phyloP scores from a whole-genome alignment of 345 rosid genomes.

The Raphanus sativus region DNA sequence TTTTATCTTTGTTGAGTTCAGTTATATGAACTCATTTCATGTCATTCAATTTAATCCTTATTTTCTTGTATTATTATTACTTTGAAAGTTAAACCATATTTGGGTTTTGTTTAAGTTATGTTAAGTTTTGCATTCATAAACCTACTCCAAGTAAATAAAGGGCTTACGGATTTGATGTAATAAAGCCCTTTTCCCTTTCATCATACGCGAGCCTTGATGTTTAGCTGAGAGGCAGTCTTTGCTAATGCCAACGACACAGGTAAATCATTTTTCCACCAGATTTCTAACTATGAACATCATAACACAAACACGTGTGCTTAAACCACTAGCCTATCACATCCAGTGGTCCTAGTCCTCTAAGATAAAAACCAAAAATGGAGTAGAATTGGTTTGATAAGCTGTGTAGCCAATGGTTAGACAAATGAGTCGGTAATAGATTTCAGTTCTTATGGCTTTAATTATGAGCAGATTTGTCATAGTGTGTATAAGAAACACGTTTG shows the following conservation, averaged over 20 bases:
- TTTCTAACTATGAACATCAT: too few relatives aligned
- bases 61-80: slow-evolving; percentile 3
- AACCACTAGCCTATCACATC: too few relatives aligned
- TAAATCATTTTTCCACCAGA: too few relatives aligned
- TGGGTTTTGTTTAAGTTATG: not conserved
- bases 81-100: not conserved
- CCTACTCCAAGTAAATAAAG: not conserved
- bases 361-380: slow-evolving; percentile 56
- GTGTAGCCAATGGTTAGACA: slow-evolving; percentile 57
- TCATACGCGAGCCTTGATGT: slow-evolving; percentile 52
- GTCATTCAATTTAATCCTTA: slow-evolving; percentile 14
- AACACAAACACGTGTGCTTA: too few relatives aligned
- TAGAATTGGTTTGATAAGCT: slow-evolving; percentile 48
- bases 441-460: slow-evolving; percentile 55
- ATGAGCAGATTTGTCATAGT: slow-evolving; percentile 38
- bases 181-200: not conserved
- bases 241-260: too few relatives aligned
- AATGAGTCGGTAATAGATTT: slow-evolving; percentile 45
- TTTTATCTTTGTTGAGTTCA: slow-evolving; percentile 1
- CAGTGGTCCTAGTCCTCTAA: slow-evolving; percentile 49
- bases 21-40: not conserved
- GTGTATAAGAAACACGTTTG: not conserved
- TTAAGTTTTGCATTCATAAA: not conserved
- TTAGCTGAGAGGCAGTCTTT: slow-evolving; percentile 33
- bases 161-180: not conserved